phyloP scores from a whole-genome alignment of 2,329 filamentous ascomycete genomes.

The Endoconidiophora polonica region DNA sequence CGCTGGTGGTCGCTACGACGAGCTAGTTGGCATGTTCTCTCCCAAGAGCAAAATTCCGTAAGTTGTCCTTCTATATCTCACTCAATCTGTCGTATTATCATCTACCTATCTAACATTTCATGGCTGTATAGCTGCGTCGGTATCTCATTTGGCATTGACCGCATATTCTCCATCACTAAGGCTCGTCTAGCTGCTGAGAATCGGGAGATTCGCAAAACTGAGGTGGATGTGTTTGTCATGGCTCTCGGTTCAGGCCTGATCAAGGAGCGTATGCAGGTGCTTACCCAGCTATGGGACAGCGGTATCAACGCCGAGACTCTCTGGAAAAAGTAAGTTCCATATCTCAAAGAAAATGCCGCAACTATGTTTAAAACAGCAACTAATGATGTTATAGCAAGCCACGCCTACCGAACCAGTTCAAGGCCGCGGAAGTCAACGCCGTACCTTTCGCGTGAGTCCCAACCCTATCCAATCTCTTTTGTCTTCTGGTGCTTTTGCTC shows the following conservation, averaged over 20 bases:
- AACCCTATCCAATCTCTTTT: not conserved
- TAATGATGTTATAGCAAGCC: constrained; percentile 43
- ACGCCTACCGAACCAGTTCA: constrained; percentile 78
- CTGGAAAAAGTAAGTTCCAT: constrained; percentile 43
- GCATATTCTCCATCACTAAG: constrained; percentile 86
- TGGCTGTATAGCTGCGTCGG: constrained; percentile 21
- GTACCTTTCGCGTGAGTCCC: constrained; percentile 50
- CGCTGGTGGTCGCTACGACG: constrained; percentile 81
- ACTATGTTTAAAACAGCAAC: not conserved
- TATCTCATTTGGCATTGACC: constrained; percentile 86
- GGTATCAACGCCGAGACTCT: constrained; percentile 84
- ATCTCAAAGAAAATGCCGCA: not conserved
- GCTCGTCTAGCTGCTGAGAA: constrained; percentile 50
- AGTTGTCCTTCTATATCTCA: constrained; percentile 2
- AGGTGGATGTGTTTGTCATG: constrained; percentile 89
- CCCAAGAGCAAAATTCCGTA: constrained; percentile 63
- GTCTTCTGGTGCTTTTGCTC: not conserved
- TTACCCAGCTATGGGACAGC: constrained; percentile 63
- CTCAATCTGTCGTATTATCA: not conserved
- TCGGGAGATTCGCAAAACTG: constrained; percentile 43
- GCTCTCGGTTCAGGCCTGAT: constrained; percentile 72
- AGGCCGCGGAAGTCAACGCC: constrained; percentile 62
- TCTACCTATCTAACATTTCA: not conserved
- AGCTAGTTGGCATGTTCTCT: constrained; percentile 86
- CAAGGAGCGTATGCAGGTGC: constrained; percentile 69